These are phyloP conservation scores for Eucalyptus brandiana DNA, from an alignment of 345 rosid genomes.

Conservation along the genomic window DNA sequence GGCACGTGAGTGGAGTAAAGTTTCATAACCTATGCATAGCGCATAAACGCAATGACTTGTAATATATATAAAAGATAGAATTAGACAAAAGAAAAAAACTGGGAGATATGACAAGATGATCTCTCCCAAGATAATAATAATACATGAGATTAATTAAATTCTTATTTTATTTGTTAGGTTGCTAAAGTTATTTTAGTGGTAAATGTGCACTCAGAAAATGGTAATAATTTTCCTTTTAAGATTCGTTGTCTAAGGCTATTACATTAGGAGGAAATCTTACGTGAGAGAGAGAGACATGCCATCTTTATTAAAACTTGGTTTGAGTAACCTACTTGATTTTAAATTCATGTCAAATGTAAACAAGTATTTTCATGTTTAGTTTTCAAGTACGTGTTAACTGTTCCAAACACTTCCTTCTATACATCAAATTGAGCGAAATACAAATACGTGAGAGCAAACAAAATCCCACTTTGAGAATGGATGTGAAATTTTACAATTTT, in stretches of 20 bases:
- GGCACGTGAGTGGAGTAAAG: neutral
- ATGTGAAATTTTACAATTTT: neutral
- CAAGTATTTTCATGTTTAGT: neutral
- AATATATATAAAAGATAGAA: too few relatives aligned
- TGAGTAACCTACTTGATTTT: neutral
- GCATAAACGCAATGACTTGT: too few relatives aligned
- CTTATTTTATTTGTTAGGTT: neutral
- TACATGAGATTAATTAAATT: neutral
- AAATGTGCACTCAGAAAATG: neutral
- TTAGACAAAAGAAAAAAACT: too few relatives aligned
- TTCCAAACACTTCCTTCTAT: neutral
- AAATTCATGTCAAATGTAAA: neutral
- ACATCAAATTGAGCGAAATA: neutral
- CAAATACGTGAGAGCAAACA: neutral
- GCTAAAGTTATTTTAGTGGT: neutral
- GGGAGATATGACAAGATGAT: neutral
- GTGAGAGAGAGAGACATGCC: too few relatives aligned
- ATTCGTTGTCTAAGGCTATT: neutral
- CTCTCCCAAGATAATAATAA: neutral
- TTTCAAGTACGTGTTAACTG: neutral
- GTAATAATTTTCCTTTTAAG: neutral
- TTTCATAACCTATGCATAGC: too few relatives aligned
- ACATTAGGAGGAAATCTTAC: too few relatives aligned
- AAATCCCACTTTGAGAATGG: neutral
- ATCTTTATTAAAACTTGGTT: neutral